These are phyloP conservation scores for Backusella tarrabulga DNA, from an alignment of 192 early-diverging fungal genomes.

Conservation along the genomic window DNA sequence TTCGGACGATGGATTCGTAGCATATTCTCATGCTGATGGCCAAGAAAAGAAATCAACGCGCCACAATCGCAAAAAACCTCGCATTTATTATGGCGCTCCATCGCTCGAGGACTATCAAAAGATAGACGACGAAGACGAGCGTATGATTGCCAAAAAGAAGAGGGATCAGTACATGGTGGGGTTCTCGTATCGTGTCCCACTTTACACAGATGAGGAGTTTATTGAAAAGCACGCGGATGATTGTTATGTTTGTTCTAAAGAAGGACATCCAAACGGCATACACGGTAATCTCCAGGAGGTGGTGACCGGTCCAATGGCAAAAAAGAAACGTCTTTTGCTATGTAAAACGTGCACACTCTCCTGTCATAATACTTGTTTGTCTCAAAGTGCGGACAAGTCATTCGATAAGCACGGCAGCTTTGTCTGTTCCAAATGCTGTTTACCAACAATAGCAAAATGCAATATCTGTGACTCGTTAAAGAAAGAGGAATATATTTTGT, in stretches of 20 bases:
- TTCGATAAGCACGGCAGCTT: constrained; percentile 12
- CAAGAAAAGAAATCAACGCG: not conserved
- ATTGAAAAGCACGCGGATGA: not conserved
- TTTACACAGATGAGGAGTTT: not conserved
- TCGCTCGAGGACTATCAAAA: not conserved
- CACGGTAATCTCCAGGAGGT: not conserved
- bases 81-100: not conserved
- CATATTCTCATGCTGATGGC: not conserved
- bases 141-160: no score
- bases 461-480: not conserved
- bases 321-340: not conserved
- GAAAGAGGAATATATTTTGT: not conserved
- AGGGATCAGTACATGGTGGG: no score
- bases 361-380: constrained; percentile 8
- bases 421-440: constrained; percentile 3
- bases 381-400: not conserved
- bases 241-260: not conserved
- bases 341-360: not conserved
- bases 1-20: not conserved
- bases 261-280: not conserved
- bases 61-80: not conserved
- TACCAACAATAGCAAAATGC: not conserved
- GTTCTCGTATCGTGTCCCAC: not conserved
- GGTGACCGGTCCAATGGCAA: not conserved
- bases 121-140: not conserved